Percentiles rank a stretch among this genome's conserved stretches.
Evolutionary conservation across 2,329 filamentous ascomycete species (phyloP).

Genomic region (Akanthomyces uredinophilus): DNA sequence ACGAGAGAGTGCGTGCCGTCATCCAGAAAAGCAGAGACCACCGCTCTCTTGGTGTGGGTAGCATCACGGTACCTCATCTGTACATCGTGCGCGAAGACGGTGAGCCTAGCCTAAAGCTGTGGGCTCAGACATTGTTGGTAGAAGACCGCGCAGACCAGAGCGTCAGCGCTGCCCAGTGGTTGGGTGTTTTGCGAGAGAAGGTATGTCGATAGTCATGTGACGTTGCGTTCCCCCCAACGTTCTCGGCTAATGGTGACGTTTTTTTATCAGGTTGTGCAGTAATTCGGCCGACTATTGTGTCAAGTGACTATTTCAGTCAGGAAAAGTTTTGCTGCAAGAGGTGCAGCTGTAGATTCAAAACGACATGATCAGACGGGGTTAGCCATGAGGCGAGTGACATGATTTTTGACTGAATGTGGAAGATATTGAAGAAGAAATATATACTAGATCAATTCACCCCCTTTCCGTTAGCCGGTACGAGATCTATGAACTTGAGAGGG

Average conservation of each 20-base stretch:
- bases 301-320: neutral
- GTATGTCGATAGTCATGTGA: constrained; percentile 41
- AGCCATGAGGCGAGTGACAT: neutral
- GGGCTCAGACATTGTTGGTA: constrained; percentile 92
- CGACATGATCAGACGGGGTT: constrained; percentile 2
- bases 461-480: neutral
- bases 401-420: constrained; percentile 8
- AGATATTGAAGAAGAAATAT: neutral
- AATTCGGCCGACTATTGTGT: constrained; percentile 16
- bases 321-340: constrained; percentile 6
- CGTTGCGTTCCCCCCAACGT: too few relatives aligned
- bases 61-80: constrained; percentile 85
- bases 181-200: constrained; percentile 91
- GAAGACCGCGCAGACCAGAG: constrained; percentile 94
- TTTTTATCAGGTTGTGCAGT: constrained; percentile 31
- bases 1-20: constrained; percentile 84
- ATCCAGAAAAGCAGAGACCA: constrained; percentile 90
- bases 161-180: constrained; percentile 88
- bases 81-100: constrained; percentile 95
- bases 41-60: constrained; percentile 79
- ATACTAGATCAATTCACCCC: constrained; percentile 9
- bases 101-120: constrained; percentile 89
- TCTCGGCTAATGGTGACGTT: neutral
- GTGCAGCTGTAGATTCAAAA: constrained; percentile 8
- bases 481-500: neutral